Evolutionary conservation across 768 basidiomycete species (phyloP), one percentile per base, ranked within the genome.

Genomic region (Kwoniella dendrophila): DNA sequence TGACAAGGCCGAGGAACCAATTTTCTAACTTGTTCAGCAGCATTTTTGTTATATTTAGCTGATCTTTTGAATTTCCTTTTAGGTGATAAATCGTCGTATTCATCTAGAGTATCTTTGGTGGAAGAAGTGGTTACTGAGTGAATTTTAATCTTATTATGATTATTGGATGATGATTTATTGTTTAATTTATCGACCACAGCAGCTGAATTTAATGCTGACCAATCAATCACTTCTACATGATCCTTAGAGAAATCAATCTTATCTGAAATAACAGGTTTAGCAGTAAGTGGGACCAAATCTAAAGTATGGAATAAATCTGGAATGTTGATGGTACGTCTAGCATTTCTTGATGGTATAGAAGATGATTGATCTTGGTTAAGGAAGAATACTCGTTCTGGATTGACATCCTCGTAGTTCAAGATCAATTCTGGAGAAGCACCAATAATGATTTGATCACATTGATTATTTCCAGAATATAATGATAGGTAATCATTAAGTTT

Each of bases 1-100:
- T 76, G 75, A 64, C 75, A 76, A 51, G 75, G 75, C 48, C 75
- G 55, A 36, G 75, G 75, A 27, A 64, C 62, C 27, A 74, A 55
- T 18, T 56, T 56, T 32, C 75, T 61, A 30, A 76, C 69, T 16
- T 33, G 40, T 12, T 60, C 38, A 26, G 43, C 41, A 40, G 18
- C 44, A 36, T 44, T 40, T 26, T 53, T 50, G 33, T 47, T 54
- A 22, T 44, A 41, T 41, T 61, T 53, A 11, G 41, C 54, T 0
- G 33, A 22, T 27, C 34, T 61, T 20, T 30, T 45, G 33, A 48
- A 43, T 22, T 51, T 53, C 7, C 32, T 44, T 33, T 52, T 43
- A n/a, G 36, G 43, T 44, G 38, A 27, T 7, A 40, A 26, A 33
- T 58, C 30, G 41, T 45, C 51, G 27, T 32, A 18, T 20, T n/a